A percentile compares a stretch with the other conserved stretches of the same genome.
These are phyloP conservation scores for Mitragyna speciosa DNA, from an alignment of 257 asterid species.

Conservation along the genomic window DNA sequence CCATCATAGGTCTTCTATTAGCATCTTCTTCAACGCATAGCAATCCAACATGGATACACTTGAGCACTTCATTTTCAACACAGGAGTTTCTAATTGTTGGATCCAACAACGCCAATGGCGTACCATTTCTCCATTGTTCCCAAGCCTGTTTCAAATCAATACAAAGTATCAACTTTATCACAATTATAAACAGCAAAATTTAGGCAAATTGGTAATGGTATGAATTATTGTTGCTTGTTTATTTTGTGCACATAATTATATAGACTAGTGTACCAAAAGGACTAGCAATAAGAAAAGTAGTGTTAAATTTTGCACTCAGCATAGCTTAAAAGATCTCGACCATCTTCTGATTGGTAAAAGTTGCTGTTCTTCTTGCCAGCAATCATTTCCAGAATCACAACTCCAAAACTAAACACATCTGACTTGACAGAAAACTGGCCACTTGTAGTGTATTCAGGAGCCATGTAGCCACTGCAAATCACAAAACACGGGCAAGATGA, in stretches of 20 bases:
- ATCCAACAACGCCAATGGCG: slow-evolving; percentile 27
- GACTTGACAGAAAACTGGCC: slow-evolving; percentile 24
- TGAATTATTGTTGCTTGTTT: too few species aligned
- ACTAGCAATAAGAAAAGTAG: too few species aligned
- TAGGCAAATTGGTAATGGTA: too few species aligned
- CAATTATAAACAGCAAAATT: too few species aligned
- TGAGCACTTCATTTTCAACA: slow-evolving; percentile 22
- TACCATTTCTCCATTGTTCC: slow-evolving; percentile 28
- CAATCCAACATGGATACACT: slow-evolving; percentile 28
- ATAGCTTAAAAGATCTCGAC: slow-evolving; percentile 20
- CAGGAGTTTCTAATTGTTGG: slow-evolving; percentile 20
- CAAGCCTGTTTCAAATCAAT: too few species aligned
- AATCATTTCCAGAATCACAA: slow-evolving; percentile 25
- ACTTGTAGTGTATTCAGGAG: slow-evolving; percentile 27
- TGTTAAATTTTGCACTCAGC: slow-evolving; percentile 21
- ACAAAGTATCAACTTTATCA: too few species aligned
- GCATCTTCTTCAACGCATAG: slow-evolving; percentile 1
- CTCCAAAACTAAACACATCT: slow-evolving; percentile 34
- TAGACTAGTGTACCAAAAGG: too few species aligned
- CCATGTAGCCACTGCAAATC: slow-evolving; percentile 34
- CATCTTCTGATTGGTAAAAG: slow-evolving; percentile 4
- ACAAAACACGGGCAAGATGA: too few species aligned
- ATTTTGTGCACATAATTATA: too few species aligned
- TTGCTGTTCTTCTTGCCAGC: slow-evolving; percentile 22
- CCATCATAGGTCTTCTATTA: slow-evolving; percentile 31